These are phyloP conservation scores for Selenicereus undatus DNA, from an alignment of 148 eudicot genomes.

Conservation along the genomic window DNA sequence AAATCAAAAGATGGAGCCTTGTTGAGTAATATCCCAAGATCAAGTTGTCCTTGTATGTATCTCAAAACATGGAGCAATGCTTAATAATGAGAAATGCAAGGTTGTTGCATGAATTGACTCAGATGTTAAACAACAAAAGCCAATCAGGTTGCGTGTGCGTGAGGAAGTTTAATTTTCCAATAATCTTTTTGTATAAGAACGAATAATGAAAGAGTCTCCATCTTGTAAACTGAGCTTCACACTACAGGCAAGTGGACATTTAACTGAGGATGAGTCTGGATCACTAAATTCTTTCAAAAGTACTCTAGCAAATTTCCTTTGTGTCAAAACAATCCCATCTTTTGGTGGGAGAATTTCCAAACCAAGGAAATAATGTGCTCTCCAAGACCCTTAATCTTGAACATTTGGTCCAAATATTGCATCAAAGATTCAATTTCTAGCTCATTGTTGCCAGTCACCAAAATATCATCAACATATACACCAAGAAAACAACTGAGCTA, in stretches of 20 bases:
- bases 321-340: background rate
- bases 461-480: background rate
- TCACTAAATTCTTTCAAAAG: background rate
- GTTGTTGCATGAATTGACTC: background rate
- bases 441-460: background rate
- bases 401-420: background rate
- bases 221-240: no score
- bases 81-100: background rate
- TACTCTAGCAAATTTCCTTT: background rate
- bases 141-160: background rate
- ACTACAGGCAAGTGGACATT: no score
- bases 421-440: background rate
- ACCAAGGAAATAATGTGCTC: no score
- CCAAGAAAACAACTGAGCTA: background rate
- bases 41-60: background rate
- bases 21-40: no score
- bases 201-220: no score
- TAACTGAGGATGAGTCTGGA: no score
- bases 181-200: no score
- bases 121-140: no score
- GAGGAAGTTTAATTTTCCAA: background rate
- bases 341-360: no score
- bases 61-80: background rate
- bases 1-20: no score
- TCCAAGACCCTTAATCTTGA: background rate